phyloP scores from a whole-genome alignment of 2,329 filamentous ascomycete species.

The Hypocreales sp. region DNA sequence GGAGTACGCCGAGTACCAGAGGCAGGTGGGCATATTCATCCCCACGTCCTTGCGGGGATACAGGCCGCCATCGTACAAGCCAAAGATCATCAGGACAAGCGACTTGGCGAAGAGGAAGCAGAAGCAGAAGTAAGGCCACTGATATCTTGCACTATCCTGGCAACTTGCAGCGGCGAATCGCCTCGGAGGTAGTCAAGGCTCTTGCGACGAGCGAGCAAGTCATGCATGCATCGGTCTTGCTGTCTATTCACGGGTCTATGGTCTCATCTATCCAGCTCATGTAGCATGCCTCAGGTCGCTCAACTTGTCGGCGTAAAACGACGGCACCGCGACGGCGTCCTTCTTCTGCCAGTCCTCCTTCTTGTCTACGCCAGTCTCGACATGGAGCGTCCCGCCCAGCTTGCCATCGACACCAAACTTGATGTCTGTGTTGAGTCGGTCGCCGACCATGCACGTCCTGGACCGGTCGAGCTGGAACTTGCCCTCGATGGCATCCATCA shows the following conservation, averaged over 20 bases:
- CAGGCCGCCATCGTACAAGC: conserved; percentile 17
- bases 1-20: conserved; percentile 76
- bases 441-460: conserved; percentile 89
- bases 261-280: conserved; percentile 6
- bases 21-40: conserved; percentile 68
- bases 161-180: no score
- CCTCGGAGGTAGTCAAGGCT: no score
- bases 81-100: conserved; percentile 34
- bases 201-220: no score
- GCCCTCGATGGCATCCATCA: conserved; percentile 98
- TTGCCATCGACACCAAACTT: conserved; percentile 85
- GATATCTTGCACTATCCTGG: no score
- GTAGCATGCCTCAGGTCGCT: conserved; percentile 46
- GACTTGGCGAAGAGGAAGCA: conserved; percentile 30
- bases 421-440: conserved; percentile 89
- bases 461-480: conserved; percentile 80
- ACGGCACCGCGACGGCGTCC: conserved; percentile 54
- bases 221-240: no score
- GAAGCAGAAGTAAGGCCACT: conserved; percentile 14
- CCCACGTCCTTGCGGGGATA: conserved; percentile 39
- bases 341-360: conserved; percentile 69
- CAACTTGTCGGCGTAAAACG: conserved; percentile 71
- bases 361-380: conserved; percentile 78
- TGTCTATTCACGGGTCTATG: no score
- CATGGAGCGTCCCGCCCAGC: conserved; percentile 79